Conservation (phyloP, 305 asterid species). For the Fraxinus xanthoxyloides region DNA sequence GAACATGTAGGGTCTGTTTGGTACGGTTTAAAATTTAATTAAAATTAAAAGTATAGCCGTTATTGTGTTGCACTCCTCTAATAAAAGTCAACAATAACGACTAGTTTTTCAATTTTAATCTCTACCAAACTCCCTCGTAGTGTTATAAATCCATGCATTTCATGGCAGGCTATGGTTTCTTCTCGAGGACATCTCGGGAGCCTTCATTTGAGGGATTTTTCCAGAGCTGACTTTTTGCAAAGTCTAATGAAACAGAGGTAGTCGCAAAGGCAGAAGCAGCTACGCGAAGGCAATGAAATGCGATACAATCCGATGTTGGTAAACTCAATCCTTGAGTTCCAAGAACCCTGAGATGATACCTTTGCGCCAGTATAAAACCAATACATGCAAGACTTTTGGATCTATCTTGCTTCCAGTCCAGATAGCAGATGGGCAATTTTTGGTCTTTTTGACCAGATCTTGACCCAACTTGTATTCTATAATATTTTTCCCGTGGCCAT, state of each 20-base stretch:
- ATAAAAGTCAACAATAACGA: too few species aligned
- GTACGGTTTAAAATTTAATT: too few species aligned
- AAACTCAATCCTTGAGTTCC: constrained; percentile 41
- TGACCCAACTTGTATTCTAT: neutral
- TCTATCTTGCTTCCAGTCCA: neutral
- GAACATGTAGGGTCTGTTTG: too few species aligned
- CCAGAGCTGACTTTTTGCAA: too few species aligned
- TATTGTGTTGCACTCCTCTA: too few species aligned
- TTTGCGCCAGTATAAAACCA: neutral
- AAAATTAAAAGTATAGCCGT: too few species aligned
- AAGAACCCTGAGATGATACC: neutral
- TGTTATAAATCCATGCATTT: too few species aligned
- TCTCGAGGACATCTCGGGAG: too few species aligned
- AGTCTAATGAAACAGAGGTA: constrained; percentile 44
- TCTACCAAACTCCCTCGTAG: too few species aligned
- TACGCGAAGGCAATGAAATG: constrained; percentile 52
- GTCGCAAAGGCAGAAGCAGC: constrained; percentile 94
- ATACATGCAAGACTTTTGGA: neutral
- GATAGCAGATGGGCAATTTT: neutral
- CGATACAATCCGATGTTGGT: constrained; percentile 67
- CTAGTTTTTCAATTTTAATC: too few species aligned
- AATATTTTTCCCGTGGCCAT: neutral
- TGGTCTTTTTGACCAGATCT: neutral
- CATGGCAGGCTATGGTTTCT: too few species aligned
- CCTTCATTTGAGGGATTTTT: too few species aligned